Conservation (phyloP, 106 monocot genomes). For the Apostasia shenzhenica region DNA sequence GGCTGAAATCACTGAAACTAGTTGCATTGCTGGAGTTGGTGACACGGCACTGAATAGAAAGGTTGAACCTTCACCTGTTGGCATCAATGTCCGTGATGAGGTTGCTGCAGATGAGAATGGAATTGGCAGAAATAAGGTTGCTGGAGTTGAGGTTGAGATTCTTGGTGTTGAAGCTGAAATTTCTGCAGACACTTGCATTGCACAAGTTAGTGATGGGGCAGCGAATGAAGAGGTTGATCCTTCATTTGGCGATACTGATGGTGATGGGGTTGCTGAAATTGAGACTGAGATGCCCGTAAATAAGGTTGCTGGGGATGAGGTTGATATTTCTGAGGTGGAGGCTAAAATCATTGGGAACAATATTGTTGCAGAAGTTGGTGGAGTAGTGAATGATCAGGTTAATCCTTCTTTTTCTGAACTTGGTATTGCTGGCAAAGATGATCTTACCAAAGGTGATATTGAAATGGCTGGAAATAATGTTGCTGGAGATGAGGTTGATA, state of each 20-base stretch:
- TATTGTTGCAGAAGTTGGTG: too few species aligned
- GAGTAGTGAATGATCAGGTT: not conserved
- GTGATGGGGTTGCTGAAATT: not conserved
- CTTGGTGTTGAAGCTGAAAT: not conserved
- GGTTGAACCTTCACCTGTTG: too few species aligned
- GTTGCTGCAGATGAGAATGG: too few species aligned
- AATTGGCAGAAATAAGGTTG: too few species aligned
- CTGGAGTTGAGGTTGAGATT: not conserved
- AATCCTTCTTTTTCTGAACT: not conserved
- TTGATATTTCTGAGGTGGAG: not conserved
- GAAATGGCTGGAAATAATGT: not conserved
- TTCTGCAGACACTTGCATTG: too few species aligned
- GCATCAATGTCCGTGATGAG: too few species aligned
- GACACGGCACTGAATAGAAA: too few species aligned
- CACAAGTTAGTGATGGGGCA: not conserved
- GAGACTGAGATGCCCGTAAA: conserved; percentile 4
- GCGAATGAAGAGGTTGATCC: not conserved
- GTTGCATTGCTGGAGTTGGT: too few species aligned
- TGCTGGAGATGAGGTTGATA: not conserved
- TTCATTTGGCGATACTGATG: not conserved
- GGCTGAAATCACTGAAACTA: too few species aligned
- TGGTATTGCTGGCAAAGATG: not conserved
- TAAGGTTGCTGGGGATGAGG: not conserved
- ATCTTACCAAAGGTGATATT: not conserved
- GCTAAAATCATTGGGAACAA: too few species aligned